Evolutionary conservation across 2,329 filamentous ascomycete genomes (phyloP), one percentile per base, ranked within the genome.

Genomic region (Cladosporium sp.): DNA sequence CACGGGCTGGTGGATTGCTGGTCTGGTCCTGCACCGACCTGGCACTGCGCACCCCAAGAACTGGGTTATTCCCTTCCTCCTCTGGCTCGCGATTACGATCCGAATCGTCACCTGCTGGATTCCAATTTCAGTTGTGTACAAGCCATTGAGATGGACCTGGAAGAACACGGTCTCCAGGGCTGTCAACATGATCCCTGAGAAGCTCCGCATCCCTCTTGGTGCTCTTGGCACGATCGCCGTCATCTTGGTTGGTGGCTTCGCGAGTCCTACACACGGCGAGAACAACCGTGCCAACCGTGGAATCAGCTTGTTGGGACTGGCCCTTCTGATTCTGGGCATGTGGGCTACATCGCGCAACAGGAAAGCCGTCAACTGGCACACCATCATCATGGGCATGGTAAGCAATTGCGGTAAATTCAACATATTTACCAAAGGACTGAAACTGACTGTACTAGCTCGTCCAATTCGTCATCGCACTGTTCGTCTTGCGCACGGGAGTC

Each of bases 401-500:
- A 47, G 54, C 36, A 37, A 12, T 39, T 5, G 34, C 17, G 12
- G 11, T 47, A 14, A 30, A 2, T 11, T 11, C 25, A 28, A n/a
- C 15, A 11, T 5, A 15, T 12, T 11, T 47, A 14, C 22, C 8
- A 30, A 9, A 30, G n/a, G 2, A 14, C 9, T 15, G 30, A 28
- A 15, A 56, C 54, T 56, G 42, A 56, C 54, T 4, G 30, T 7
- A 39, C 20, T 14, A 56, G 54, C 79, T 96, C 42, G 80, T 87
- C 11, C 92, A 97, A 74, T 97, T 92, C 75, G 80, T 97, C 70
- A 83, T 96, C 63, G 92, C 90, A 3, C 80, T 96, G 12, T 96
- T 97, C 68, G 92, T 96, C 50, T 80, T 96, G 65, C 85, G 91
- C 50, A 94, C 91, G 3, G 75, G 81, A 39, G 89, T 85, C 39